Evolutionary conservation across 306 rosid species (phyloP), one percentile per base, ranked within the genome.

Genomic region (Gleditsia sinensis): DNA sequence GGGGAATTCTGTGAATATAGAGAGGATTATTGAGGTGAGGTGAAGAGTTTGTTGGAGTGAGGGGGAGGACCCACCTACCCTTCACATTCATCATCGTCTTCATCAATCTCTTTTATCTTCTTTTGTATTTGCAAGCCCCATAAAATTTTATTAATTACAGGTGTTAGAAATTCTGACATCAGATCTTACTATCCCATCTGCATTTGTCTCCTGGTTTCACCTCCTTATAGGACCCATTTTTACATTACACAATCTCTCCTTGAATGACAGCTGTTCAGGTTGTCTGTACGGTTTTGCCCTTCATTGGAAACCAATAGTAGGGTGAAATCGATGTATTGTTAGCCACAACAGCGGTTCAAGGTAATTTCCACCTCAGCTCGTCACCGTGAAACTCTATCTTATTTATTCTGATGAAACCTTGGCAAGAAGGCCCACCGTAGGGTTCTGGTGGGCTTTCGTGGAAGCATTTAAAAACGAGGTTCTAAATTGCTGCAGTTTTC

Each of bases 361-460:
- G 74, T 72, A 59, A 76, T 78, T 75, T 77, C n/a, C n/a, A n/a
- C n/a, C n/a, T n/a, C n/a, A n/a, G n/a, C n/a, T n/a, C n/a, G n/a
- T n/a, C n/a, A n/a, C n/a, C n/a, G n/a, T n/a, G n/a, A n/a, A n/a
- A n/a, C n/a, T n/a, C n/a, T n/a, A n/a, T n/a, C n/a, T n/a, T n/a
- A n/a, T n/a, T n/a, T n/a, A n/a, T n/a, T n/a, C 66, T 84, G 86
- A 81, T 82, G 65, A 68, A 37, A 23, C 72, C 66, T 86, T 16
- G 58, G 25, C 24, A 12, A 63, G 84, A 85, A 84, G 94, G 97
- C 97, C 93, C 96, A 91, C 96, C 84, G 25, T 82, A 80, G 87
- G 86, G 85, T 82, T 80, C 87, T 82, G 93, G 93, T 89, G 97
- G 97, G 86, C 90, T 89, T 78, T 86, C 75, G 40, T 82, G 64